phyloP scores from a whole-genome alignment of 2,329 filamentous ascomycete species.

The Proliferodiscus dingleyae region DNA sequence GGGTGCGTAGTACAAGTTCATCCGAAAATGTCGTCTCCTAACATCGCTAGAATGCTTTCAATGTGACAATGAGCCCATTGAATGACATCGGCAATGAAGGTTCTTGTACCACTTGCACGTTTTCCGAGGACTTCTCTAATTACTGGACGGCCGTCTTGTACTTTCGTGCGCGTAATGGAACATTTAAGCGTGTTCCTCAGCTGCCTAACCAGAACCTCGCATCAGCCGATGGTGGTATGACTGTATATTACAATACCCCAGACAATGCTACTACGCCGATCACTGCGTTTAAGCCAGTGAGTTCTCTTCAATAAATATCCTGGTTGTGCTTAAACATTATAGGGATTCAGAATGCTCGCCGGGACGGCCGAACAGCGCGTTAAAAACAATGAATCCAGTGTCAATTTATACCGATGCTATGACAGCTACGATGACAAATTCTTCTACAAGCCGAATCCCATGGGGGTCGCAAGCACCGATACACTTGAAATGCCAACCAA shows the following conservation, averaged over 20 bases:
- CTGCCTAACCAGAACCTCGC: neutral
- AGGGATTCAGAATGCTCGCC: conserved; percentile 7
- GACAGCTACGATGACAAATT: conserved; percentile 9
- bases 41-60: neutral
- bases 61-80: neutral
- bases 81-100: neutral
- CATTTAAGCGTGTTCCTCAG: neutral
- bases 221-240: neutral
- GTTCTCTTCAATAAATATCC: neutral
- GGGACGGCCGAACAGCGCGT: conserved; percentile 3
- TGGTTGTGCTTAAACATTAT: no score
- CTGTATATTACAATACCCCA: neutral
- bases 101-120: neutral
- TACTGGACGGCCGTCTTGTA: neutral
- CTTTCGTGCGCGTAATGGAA: neutral
- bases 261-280: neutral
- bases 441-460: conserved; percentile 27
- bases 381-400: neutral
- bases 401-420: conserved; percentile 9
- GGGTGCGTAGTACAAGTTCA: neutral
- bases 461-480: conserved; percentile 23
- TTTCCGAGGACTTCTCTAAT: neutral
- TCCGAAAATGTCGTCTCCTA: neutral
- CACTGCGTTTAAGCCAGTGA: neutral
- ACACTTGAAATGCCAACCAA: conserved; percentile 34